phyloP scores from a whole-genome alignment of 2,329 filamentous ascomycete genomes.

The Xylariaceae sp. region DNA sequence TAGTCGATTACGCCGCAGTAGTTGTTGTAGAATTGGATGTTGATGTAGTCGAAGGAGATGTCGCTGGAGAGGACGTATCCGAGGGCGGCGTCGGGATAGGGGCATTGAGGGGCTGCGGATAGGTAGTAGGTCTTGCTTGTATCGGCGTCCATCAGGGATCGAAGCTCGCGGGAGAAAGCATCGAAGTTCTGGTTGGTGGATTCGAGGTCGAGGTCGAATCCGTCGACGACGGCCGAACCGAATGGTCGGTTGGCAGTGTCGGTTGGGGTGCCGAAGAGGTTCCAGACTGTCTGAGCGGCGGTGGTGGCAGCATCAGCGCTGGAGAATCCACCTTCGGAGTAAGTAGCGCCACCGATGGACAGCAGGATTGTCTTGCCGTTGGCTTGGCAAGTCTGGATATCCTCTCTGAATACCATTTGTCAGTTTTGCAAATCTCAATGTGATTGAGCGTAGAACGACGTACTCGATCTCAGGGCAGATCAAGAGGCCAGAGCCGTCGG shows the following conservation, averaged over 20 bases:
- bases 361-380: constrained; percentile 69
- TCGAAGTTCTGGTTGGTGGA: constrained; percentile 56
- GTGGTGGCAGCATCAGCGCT: constrained; percentile 49
- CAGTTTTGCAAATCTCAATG: not conserved
- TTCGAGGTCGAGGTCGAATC: constrained; percentile 78
- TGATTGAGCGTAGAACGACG: constrained; percentile 26
- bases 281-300: constrained; percentile 64
- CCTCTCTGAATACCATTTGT: constrained; percentile 34
- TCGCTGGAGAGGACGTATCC: constrained; percentile 53
- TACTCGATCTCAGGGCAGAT: constrained; percentile 65
- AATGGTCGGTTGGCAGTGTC: constrained; percentile 60
- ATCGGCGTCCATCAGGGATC: constrained; percentile 52
- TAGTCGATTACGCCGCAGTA: constrained; percentile 59
- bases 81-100: constrained; percentile 61
- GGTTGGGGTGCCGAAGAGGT: constrained; percentile 63
- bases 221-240: constrained; percentile 63
- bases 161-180: constrained; percentile 58
- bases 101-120: constrained; percentile 66
- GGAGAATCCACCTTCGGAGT: constrained; percentile 65
- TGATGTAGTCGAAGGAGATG: constrained; percentile 58
- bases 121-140: constrained; percentile 55
- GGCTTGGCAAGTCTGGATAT: constrained; percentile 60
- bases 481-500: constrained; percentile 55
- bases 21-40: constrained; percentile 70
- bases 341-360: constrained; percentile 69